phyloP scores from a whole-genome alignment of 225 moss, liverwort and hornwort species.

The Asterella californica region DNA sequence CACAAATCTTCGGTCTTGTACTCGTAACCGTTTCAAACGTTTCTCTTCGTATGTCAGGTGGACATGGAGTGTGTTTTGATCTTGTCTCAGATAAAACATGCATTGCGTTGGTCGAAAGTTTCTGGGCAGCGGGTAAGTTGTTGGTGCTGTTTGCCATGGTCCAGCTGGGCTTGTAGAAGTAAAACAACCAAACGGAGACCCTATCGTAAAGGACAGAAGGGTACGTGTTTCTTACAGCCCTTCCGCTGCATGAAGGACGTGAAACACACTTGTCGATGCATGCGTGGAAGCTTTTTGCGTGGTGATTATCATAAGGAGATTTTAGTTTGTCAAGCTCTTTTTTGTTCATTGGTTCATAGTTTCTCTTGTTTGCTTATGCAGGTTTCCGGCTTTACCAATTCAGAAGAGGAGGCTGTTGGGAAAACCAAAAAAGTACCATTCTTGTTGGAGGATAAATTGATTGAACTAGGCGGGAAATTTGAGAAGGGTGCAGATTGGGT shows the following conservation, averaged over 20 bases:
- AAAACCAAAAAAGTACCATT: constrained; percentile 39
- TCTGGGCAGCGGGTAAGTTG: constrained; percentile 67
- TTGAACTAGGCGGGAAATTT: constrained; percentile 53
- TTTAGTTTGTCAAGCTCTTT: background rate
- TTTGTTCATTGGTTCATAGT: background rate
- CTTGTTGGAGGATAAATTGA: constrained; percentile 25
- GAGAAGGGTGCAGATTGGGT: constrained; percentile 63
- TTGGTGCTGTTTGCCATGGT: constrained; percentile 75
- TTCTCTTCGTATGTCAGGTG: constrained; percentile 44
- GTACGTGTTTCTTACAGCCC: constrained; percentile 27
- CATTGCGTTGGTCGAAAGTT: constrained; percentile 47
- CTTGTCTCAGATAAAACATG: constrained; percentile 39
- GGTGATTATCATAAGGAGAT: background rate
- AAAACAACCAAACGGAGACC: constrained; percentile 51
- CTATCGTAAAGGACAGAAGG: constrained; percentile 68
- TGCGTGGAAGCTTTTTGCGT: background rate
- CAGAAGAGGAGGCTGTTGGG: constrained; percentile 66
- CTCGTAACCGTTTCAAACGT: background rate
- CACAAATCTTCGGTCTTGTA: background rate
- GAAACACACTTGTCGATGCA: background rate
- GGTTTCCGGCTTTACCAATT: constrained; percentile 58
- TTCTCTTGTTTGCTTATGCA: constrained; percentile 12
- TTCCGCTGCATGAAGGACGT: background rate
- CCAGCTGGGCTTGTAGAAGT: constrained; percentile 47
- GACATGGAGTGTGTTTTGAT: constrained; percentile 68